Evolutionary conservation across 1,139 yeast species (phyloP).

Genomic region (Meyerozyma carpophila): DNA sequence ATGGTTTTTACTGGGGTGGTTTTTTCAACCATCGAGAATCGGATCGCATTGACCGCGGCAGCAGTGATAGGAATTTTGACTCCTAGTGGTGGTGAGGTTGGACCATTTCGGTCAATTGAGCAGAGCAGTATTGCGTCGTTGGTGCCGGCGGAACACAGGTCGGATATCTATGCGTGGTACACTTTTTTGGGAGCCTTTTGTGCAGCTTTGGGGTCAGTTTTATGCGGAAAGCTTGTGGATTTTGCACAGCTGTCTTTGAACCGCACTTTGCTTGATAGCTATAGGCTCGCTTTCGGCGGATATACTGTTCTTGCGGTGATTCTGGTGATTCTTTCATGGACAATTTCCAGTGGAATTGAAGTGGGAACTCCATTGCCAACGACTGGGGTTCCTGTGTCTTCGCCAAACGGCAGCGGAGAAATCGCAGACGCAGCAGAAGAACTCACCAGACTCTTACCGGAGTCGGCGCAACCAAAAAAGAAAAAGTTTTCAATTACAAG

Average conservation of each 20-base stretch:
- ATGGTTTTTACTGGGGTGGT: slow-evolving; percentile 28
- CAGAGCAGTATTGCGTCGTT: slow-evolving; percentile 35
- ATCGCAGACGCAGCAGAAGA: not conserved
- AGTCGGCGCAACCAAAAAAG: slow-evolving; percentile 4
- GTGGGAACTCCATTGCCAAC: not conserved
- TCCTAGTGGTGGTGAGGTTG: slow-evolving; percentile 41
- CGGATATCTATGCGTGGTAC: slow-evolving; percentile 41
- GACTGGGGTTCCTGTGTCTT: not conserved
- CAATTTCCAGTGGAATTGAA: slow-evolving; percentile 17
- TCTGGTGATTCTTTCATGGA: slow-evolving; percentile 14
- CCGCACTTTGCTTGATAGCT: slow-evolving; percentile 20
- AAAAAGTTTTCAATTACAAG: not conserved
- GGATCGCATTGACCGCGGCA: slow-evolving; percentile 16
- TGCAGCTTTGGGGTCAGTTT: slow-evolving; percentile 32
- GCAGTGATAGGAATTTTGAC: slow-evolving; percentile 34
- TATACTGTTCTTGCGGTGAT: slow-evolving; percentile 19
- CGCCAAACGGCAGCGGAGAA: not conserved
- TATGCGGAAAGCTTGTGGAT: slow-evolving; percentile 26
- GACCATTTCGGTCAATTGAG: slow-evolving; percentile 38
- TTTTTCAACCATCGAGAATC: slow-evolving; percentile 19
- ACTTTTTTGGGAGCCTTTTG: slow-evolving; percentile 32
- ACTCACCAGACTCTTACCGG: not conserved
- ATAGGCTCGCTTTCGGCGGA: slow-evolving; percentile 23
- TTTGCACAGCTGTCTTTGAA: slow-evolving; percentile 13
- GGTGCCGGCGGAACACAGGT: slow-evolving; percentile 22